Percentiles rank a stretch among this genome's conserved stretches.
These are phyloP conservation scores for Aspergillus sp. DNA, from an alignment of 2,329 filamentous ascomycete genomes.

Conservation along the genomic window DNA sequence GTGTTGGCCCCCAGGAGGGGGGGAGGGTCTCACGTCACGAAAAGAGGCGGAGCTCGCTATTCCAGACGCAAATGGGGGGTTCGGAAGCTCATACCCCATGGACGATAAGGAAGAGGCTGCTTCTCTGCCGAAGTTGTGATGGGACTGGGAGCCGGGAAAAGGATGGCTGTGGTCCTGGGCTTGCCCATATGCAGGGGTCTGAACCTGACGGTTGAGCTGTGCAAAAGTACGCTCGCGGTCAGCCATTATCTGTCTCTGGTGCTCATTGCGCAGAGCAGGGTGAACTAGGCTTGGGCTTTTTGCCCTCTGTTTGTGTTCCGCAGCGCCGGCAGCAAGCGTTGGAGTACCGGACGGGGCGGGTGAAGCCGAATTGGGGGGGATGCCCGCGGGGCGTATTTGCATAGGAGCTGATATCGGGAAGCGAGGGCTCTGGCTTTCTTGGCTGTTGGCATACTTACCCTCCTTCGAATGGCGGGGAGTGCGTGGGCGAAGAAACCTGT, in stretches of 20 bases:
- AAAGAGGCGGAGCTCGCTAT: neutral
- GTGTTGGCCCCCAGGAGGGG: neutral
- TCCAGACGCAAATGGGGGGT: neutral
- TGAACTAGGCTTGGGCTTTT: constrained; percentile 12
- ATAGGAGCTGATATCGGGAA: constrained; percentile 1
- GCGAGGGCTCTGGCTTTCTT: constrained; percentile 7
- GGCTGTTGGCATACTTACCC: neutral
- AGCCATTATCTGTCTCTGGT: constrained; percentile 7
- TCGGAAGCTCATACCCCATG: neutral
- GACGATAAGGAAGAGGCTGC: neutral
- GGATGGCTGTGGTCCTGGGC: neutral
- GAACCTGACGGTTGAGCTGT: neutral
- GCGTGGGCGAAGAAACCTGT: constrained; percentile 1
- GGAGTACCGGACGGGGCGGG: neutral
- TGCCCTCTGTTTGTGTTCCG: neutral
- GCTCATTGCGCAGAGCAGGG: constrained; percentile 11
- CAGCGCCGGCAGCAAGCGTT: neutral
- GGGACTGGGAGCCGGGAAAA: constrained; percentile 2
- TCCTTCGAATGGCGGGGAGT: constrained; percentile 12
- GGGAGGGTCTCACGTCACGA: neutral
- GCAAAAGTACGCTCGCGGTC: constrained; percentile 5
- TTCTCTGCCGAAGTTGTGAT: neutral
- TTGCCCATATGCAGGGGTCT: neutral
- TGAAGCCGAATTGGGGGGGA: neutral
- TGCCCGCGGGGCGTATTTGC: neutral